Conservation (phyloP, 305 asterid species). For the Rubia peregrina region DNA sequence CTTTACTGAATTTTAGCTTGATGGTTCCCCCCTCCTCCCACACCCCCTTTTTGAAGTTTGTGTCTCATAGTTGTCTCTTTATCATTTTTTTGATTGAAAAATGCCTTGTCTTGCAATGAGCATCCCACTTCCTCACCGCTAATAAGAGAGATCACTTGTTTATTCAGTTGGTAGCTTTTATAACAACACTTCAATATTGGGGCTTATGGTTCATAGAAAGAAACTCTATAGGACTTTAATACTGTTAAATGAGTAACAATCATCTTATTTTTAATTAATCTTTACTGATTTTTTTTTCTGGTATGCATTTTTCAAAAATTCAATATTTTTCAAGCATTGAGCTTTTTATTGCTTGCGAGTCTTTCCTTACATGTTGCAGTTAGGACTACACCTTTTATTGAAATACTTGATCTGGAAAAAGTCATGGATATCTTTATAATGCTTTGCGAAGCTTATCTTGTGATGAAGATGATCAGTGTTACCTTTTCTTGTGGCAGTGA, state of each 20-base stretch:
- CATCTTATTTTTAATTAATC: not conserved
- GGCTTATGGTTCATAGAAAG: not conserved
- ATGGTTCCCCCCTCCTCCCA: not conserved
- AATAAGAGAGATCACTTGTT: conserved; percentile 1
- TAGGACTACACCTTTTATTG: not conserved
- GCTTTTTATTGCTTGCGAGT: not conserved
- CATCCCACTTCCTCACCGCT: not conserved
- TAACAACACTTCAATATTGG: not conserved
- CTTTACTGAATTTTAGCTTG: not conserved
- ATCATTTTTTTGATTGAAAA: not conserved
- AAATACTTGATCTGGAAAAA: not conserved
- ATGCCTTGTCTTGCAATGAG: not conserved
- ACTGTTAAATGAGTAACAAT: not conserved
- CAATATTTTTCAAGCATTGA: not conserved
- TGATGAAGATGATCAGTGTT: not conserved
- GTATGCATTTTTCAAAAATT: not conserved
- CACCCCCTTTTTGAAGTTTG: not conserved
- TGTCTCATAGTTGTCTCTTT: not conserved
- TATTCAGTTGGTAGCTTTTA: not conserved
- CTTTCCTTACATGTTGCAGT: not conserved
- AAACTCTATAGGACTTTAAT: conserved; percentile 1
- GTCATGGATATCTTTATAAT: not conserved
- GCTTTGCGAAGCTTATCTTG: not conserved
- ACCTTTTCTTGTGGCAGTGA: conserved; percentile 52
- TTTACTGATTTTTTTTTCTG: not conserved